phyloP scores from a whole-genome alignment of 371 early-diverging fungal species.

The Rhizopus stolonifer region DNA sequence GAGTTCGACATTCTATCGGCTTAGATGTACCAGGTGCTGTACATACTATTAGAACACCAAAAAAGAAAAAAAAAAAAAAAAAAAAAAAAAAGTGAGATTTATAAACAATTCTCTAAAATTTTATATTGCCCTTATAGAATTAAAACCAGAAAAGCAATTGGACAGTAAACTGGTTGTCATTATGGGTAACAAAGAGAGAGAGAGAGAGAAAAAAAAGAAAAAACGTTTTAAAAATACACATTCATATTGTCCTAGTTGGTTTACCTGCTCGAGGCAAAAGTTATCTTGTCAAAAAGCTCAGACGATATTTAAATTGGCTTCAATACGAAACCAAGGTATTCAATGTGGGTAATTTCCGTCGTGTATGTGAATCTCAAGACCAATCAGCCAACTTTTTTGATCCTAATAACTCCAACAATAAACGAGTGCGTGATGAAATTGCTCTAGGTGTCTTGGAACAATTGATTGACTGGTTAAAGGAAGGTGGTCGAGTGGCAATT shows the following conservation, averaged over 20 bases:
- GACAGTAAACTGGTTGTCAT: slow-evolving; percentile 61
- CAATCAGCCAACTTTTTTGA: slow-evolving; percentile 76
- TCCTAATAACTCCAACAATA: slow-evolving; percentile 68
- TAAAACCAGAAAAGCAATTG: slow-evolving; percentile 32
- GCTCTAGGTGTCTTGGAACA: slow-evolving; percentile 83
- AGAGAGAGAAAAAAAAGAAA: neutral
- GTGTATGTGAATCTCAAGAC: slow-evolving; percentile 52
- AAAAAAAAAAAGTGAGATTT: too few species aligned
- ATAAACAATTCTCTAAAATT: too few species aligned
- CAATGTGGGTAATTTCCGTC: slow-evolving; percentile 85
- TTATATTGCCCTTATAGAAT: slow-evolving; percentile 15
- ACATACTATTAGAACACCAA: slow-evolving; percentile 29
- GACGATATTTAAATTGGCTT: slow-evolving; percentile 73
- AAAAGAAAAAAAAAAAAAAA: slow-evolving; percentile 10
- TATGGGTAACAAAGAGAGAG: slow-evolving; percentile 62
- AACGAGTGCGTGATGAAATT: slow-evolving; percentile 67
- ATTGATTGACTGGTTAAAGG: slow-evolving; percentile 72
- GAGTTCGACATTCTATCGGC: slow-evolving; percentile 25
- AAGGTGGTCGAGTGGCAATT: slow-evolving; percentile 76
- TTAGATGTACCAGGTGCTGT: slow-evolving; percentile 39
- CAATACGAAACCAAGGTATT: slow-evolving; percentile 74
- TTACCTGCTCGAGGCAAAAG: slow-evolving; percentile 89
- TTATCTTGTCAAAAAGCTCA: slow-evolving; percentile 84
- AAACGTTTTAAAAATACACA: neutral
- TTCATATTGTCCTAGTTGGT: slow-evolving; percentile 67